These are phyloP conservation scores for Sphaceloma murrayae DNA, from an alignment of 2,329 filamentous ascomycete genomes.

Conservation along the genomic window DNA sequence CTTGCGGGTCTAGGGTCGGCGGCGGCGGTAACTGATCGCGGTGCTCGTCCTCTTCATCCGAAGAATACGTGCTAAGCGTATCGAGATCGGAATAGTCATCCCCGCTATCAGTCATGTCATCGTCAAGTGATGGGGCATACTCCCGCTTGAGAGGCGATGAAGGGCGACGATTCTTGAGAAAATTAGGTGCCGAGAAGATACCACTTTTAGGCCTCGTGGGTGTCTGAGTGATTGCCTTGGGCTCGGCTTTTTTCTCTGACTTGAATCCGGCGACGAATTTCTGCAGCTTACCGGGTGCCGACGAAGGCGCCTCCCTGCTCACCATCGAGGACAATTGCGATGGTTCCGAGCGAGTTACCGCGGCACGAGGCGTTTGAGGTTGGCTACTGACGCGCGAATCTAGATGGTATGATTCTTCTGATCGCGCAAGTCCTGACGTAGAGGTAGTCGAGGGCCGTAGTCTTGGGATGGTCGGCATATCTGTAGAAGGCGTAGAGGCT, in stretches of 20 bases:
- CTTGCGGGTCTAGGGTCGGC: conserved; percentile 22
- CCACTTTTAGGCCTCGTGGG: conserved; percentile 17
- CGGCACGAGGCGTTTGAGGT: conserved; percentile 9
- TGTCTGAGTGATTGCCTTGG: conserved; percentile 3
- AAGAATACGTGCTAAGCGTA: conserved; percentile 40
- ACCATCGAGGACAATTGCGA: conserved; percentile 14
- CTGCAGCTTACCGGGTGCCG: conserved; percentile 30
- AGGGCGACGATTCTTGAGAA: conserved; percentile 52
- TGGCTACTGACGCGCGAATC: conserved; percentile 5
- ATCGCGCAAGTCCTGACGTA: not conserved
- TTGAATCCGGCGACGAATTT: conserved; percentile 22
- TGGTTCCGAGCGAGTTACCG: conserved; percentile 16
- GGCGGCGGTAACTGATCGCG: conserved; percentile 16
- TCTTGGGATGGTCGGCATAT: conserved; percentile 39
- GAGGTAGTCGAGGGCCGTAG: conserved; percentile 23
- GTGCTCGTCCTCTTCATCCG: conserved; percentile 49
- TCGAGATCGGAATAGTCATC: conserved; percentile 39
- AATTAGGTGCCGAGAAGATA: conserved; percentile 24
- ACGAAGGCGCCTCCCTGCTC: conserved; percentile 22
- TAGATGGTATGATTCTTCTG: not conserved
- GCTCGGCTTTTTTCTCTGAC: conserved; percentile 19
- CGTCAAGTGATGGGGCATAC: conserved; percentile 75
- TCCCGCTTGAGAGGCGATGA: conserved; percentile 96
- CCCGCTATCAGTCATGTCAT: conserved; percentile 51
- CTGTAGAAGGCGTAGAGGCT: conserved; percentile 40